Evolutionary conservation across 345 rosid species (phyloP).

Genomic region (Turritis glabra): DNA sequence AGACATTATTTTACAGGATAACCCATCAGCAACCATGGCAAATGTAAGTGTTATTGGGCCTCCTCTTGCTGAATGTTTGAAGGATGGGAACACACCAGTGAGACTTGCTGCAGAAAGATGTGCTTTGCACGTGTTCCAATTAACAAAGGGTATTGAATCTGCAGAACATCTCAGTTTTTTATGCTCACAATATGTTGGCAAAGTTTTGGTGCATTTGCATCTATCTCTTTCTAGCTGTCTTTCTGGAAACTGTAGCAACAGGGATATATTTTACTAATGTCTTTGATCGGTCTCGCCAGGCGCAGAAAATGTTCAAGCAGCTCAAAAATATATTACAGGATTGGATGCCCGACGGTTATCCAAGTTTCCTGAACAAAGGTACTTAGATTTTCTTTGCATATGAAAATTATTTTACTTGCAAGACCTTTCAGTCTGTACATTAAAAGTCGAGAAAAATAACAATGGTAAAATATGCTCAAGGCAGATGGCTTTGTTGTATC

Average conservation of each 20-base stretch:
- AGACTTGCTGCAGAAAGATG: slow-evolving; percentile 94
- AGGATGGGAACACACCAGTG: slow-evolving; percentile 79
- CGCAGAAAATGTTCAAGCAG: slow-evolving; percentile 70
- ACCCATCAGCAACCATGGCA: slow-evolving; percentile 46
- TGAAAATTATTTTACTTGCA: neutral
- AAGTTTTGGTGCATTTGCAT: neutral
- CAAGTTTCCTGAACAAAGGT: slow-evolving; percentile 79
- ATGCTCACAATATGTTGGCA: neutral
- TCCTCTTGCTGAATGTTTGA: slow-evolving; percentile 79
- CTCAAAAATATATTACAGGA: slow-evolving; percentile 94
- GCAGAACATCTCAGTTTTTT: neutral
- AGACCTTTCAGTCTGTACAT: neutral
- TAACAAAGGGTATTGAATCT: slow-evolving; percentile 62
- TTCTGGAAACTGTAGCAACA: neutral
- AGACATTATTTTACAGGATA: slow-evolving; percentile 47
- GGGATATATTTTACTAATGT: neutral
- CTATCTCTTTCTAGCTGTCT: neutral
- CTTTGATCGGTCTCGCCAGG: slow-evolving; percentile 47
- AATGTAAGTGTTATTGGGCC: slow-evolving; percentile 69
- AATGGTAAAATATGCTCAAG: neutral
- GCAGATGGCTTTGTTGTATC: neutral
- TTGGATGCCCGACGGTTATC: slow-evolving; percentile 92
- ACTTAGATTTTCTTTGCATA: neutral
- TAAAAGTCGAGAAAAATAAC: neutral
- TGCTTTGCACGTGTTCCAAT: slow-evolving; percentile 72